phyloP scores from a whole-genome alignment of 306 rosid species.

The Sicyos edulis region DNA sequence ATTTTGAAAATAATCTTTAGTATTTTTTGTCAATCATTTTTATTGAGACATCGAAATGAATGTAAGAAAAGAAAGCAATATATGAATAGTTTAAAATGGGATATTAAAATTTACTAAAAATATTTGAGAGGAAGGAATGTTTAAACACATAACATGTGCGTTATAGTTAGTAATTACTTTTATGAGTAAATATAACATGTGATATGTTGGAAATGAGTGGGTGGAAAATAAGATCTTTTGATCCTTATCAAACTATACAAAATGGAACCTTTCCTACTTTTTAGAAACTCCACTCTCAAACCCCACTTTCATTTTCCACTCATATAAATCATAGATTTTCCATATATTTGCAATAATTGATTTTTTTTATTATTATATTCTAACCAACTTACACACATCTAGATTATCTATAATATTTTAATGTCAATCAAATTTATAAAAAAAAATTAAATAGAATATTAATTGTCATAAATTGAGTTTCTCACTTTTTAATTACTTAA shows the following conservation, averaged over 20 bases:
- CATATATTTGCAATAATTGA: background rate
- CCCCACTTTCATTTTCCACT: slow-evolving; percentile 15
- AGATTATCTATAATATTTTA: no score
- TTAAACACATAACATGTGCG: background rate
- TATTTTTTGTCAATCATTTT: no score
- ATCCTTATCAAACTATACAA: slow-evolving; percentile 11
- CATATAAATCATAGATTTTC: background rate
- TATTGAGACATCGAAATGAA: background rate
- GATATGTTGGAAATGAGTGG: slow-evolving; percentile 9
- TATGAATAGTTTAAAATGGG: background rate
- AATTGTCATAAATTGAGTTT: no score
- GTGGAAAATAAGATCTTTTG: slow-evolving; percentile 3
- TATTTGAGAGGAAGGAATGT: background rate
- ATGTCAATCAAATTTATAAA: no score
- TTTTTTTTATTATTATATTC: background rate
- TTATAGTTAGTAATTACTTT: background rate
- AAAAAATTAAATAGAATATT: no score
- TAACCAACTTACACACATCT: no score
- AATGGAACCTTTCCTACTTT: slow-evolving; percentile 10
- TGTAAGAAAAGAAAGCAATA: background rate
- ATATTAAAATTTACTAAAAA: background rate
- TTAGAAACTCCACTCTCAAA: background rate
- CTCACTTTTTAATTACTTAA: no score
- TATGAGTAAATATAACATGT: background rate
- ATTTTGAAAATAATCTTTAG: background rate